Percentiles rank a stretch among this genome's conserved stretches.
These are phyloP conservation scores for Podospora sp. DNA, from an alignment of 495 filamentous ascomycete species.

Conservation along the genomic window DNA sequence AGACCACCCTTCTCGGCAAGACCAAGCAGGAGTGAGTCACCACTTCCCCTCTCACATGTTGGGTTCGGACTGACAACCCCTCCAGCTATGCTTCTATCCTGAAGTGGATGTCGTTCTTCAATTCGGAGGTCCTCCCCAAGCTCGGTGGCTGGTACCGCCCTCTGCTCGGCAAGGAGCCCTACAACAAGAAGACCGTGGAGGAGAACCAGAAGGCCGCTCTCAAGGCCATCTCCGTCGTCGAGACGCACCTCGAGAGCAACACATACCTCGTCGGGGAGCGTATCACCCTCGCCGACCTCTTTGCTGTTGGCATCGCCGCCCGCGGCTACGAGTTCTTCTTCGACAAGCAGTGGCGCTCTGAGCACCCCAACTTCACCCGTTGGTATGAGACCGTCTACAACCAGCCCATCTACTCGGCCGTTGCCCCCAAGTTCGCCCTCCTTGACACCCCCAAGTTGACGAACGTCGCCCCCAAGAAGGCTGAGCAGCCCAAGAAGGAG, in stretches of 20 bases:
- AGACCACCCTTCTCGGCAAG: slow-evolving; percentile 97
- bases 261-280: slow-evolving; percentile 98
- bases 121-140: slow-evolving; percentile 74
- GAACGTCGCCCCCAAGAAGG: slow-evolving; percentile 88
- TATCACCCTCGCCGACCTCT: slow-evolving; percentile 93
- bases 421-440: slow-evolving; percentile 71
- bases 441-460: slow-evolving; percentile 81
- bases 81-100: slow-evolving; percentile 87
- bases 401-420: slow-evolving; percentile 84
- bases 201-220: slow-evolving; percentile 67
- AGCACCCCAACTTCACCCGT: slow-evolving; percentile 81
- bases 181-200: slow-evolving; percentile 98
- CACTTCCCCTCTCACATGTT: neutral
- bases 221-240: slow-evolving; percentile 69
- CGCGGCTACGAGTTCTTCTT: slow-evolving; percentile 87
- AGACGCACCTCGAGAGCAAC: slow-evolving; percentile 85
- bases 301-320: slow-evolving; percentile 72
- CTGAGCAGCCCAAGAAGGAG: slow-evolving; percentile 62
- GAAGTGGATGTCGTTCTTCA: slow-evolving; percentile 93
- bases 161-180: slow-evolving; percentile 75
- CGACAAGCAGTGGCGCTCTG: slow-evolving; percentile 80
- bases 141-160: slow-evolving; percentile 88
- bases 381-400: slow-evolving; percentile 95
- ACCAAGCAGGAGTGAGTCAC: slow-evolving; percentile 91
- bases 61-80: neutral